Base-by-base conservation (phyloP, 257 asterid genomes). In the Nicotiana tabacum region DNA sequence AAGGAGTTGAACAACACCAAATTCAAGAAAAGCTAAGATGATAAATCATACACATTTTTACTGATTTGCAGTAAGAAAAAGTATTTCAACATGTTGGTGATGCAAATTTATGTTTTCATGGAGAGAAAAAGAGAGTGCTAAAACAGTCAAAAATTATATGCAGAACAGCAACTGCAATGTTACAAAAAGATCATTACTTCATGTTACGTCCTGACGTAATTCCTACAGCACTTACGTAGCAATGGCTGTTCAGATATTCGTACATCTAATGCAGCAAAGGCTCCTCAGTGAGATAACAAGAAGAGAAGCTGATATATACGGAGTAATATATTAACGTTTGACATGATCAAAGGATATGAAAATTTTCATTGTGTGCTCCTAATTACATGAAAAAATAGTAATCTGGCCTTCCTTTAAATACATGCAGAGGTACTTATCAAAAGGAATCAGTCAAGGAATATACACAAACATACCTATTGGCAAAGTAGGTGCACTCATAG, bases 391-490 rank as follows among this genome's bases (percentile, higher is more conserved):
- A 13, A 53, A 55, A 82, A 67, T 46, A n/a, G 77, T 5, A 37
- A n/a, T 18, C 32, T 60, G 43, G n/a, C 35, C 60, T 60, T 12
- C 35, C 21, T 51, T 77, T 21, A 77, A 33, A 74, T 48, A 39
- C 17, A 27, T 17, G 39, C 62, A 5, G 39, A 66, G 27, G 5
- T 6, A 55, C 55, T 17, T 15, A 30, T 24, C 68, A 33, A 74
- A 7, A 33, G 67, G 30, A 32, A 33, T 66, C 16, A 51, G 66
- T 43, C 66, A 39, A 6, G 80, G 72, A 48, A 51, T 3, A 60
- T 27, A 48, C 32, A 64, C 35, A 21, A 9, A 55, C 90, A 21
- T 67, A 92, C 93, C 90, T 87, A 37, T 37, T 37, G 43, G 43
- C 43, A 37, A 37, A 37, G 43, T 5, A 37, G 43, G 86, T 67